These are phyloP conservation scores for Plasmodium cynomolgi DNA, from an alignment of 169 alveolate species.

Conservation along the genomic window DNA sequence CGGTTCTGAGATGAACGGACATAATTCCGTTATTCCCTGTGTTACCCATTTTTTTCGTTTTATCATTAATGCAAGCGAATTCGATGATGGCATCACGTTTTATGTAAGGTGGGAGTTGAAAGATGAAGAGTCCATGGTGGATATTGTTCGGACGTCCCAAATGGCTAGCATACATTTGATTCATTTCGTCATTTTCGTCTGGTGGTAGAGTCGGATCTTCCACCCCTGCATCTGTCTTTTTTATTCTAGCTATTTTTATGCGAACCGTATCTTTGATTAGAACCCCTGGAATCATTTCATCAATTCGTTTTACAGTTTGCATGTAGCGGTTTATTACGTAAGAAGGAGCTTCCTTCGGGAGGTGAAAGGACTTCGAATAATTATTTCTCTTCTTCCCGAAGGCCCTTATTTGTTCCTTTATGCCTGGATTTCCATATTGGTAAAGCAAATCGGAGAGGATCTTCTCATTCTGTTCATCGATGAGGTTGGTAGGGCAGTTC, in stretches of 20 bases:
- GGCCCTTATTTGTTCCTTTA: not conserved
- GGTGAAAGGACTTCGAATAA: conserved; percentile 1
- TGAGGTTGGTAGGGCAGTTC: conserved; percentile 19
- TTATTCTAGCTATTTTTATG: not conserved
- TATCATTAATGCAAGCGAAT: conserved; percentile 40
- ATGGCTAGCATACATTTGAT: not conserved
- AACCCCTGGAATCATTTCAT: conserved; percentile 43
- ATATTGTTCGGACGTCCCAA: conserved; percentile 19
- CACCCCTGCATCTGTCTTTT: conserved; percentile 3
- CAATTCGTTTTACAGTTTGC: not conserved
- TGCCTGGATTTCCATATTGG: not conserved
- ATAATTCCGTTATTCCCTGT: conserved; percentile 59
- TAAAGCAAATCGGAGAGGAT: conserved; percentile 4
- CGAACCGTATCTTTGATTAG: conserved; percentile 3
- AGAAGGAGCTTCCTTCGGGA: conserved; percentile 42
- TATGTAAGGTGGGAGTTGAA: conserved; percentile 64
- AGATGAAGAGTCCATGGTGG: conserved; percentile 31
- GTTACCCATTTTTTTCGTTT: not conserved
- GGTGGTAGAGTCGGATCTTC: not conserved
- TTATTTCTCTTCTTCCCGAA: conserved; percentile 29
- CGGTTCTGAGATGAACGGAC: conserved; percentile 14
- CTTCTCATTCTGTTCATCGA: conserved; percentile 50
- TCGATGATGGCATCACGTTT: conserved; percentile 27
- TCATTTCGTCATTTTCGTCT: not conserved
- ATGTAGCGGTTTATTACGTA: conserved; percentile 8